Conservation (phyloP, 129 eudicot species). For the Flaveria ramosissima region DNA sequence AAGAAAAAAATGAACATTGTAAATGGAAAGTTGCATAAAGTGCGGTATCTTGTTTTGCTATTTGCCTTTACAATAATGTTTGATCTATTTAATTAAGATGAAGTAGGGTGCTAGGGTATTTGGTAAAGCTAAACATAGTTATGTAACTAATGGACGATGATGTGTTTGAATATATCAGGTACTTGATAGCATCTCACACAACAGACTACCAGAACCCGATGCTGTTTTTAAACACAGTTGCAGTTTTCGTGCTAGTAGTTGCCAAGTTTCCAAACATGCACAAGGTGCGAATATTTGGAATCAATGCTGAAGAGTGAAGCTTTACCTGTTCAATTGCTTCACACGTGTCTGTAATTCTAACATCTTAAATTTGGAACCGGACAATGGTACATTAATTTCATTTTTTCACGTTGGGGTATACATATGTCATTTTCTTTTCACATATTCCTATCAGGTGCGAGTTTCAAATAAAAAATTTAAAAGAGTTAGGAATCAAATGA, state of each 20-base stretch:
- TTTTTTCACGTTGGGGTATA: conserved; percentile 22
- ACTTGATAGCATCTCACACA: conserved; percentile 94
- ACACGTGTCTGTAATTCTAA: conserved; percentile 36
- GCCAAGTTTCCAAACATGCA: conserved; percentile 97
- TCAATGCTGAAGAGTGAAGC: conserved; percentile 84
- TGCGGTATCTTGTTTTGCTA: not conserved
- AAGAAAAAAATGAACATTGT: not conserved
- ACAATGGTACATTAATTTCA: conserved; percentile 36
- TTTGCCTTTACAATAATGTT: not conserved
- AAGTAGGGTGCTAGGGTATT: not conserved
- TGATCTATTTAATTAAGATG: not conserved
- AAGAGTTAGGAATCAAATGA: not conserved
- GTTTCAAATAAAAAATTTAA: not conserved
- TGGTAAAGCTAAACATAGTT: not conserved
- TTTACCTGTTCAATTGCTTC: conserved; percentile 22
- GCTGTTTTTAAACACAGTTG: conserved; percentile 81
- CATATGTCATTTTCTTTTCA: not conserved
- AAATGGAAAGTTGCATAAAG: conserved; percentile 5
- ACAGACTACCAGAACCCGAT: conserved; percentile 91
- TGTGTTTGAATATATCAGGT: conserved; percentile 45
- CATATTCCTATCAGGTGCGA: not conserved
- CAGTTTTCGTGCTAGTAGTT: conserved; percentile 80
- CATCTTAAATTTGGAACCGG: conserved; percentile 28
- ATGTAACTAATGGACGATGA: not conserved
- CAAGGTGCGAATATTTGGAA: conserved; percentile 94